Conservation (phyloP, 352 stramenopile species). For the Halophytophthora batemanensis region DNA sequence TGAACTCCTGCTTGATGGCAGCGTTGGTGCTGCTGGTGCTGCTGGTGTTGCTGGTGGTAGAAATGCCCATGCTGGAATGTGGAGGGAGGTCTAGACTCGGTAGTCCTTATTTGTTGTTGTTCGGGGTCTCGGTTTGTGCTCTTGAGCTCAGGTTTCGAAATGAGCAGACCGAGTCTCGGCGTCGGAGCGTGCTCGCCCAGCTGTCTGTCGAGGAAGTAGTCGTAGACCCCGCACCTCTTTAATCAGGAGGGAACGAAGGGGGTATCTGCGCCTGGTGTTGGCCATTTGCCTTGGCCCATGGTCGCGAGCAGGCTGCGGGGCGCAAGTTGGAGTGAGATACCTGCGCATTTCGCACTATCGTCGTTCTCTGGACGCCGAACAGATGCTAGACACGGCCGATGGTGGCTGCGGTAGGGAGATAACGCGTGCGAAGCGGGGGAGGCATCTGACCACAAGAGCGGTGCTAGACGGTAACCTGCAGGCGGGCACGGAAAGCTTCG, state of each 20-base stretch:
- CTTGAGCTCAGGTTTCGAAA: conserved; percentile 20
- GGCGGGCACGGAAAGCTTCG: neutral
- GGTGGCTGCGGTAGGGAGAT: too few relatives aligned
- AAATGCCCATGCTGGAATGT: conserved; percentile 18
- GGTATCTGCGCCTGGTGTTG: too few relatives aligned
- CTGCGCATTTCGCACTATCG: too few relatives aligned
- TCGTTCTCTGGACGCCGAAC: too few relatives aligned
- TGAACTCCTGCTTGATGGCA: conserved; percentile 16
- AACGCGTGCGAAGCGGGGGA: neutral
- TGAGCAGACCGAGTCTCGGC: conserved; percentile 3
- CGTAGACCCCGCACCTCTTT: conserved; percentile 2
- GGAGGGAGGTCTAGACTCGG: neutral
- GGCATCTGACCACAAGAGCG: too few relatives aligned
- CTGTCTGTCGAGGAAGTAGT: conserved; percentile 2
- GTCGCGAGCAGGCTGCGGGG: too few relatives aligned
- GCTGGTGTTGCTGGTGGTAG: conserved; percentile 9
- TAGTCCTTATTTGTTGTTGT: neutral
- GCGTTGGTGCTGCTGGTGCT: too few relatives aligned
- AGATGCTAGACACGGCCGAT: too few relatives aligned
- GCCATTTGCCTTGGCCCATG: too few relatives aligned
- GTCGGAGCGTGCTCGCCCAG: neutral
- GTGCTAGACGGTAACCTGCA: neutral
- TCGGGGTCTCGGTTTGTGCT: conserved; percentile 15
- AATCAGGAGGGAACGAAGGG: neutral
- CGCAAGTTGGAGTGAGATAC: too few relatives aligned